Percentiles rank a stretch among this genome's conserved stretches.
phyloP scores from a whole-genome alignment of 2,329 filamentous ascomycete genomes.

The Neofusicoccum laricinum region DNA sequence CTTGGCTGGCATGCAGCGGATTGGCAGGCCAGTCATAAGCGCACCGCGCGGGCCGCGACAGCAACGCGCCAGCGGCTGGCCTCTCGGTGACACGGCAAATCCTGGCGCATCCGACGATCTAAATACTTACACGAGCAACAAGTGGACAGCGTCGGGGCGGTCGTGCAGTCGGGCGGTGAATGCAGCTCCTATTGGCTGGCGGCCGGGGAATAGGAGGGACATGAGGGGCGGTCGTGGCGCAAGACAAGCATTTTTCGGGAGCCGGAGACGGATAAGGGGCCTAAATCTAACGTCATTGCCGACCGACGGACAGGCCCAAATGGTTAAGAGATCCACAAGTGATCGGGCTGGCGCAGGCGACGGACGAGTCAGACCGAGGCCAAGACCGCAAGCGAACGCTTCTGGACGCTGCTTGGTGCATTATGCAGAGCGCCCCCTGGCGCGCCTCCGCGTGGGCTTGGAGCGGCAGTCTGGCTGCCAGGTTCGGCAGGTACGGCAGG shows the following conservation, averaged over 20 bases:
- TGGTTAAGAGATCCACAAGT: not conserved
- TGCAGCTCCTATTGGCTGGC: constrained; percentile 3
- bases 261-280: constrained; percentile 13
- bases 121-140: constrained; percentile 6
- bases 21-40: not conserved
- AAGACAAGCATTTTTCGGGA: constrained; percentile 13
- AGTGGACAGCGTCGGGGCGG: not conserved
- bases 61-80: not conserved
- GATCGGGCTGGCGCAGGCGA: not conserved
- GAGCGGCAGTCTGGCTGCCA: not conserved
- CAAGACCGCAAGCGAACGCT: not conserved
- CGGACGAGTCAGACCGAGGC: not conserved
- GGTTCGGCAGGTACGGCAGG: not conserved
- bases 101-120: constrained; percentile 12
- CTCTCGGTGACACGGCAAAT: not conserved
- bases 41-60: not conserved
- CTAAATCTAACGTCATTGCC: constrained; percentile 13
- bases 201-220: not conserved
- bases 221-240: constrained; percentile 1
- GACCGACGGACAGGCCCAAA: not conserved
- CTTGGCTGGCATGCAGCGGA: not conserved
- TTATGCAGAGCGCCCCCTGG: constrained; percentile 7
- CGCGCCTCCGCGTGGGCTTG: not conserved
- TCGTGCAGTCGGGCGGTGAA: not conserved
- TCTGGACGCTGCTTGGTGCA: not conserved